Percentiles rank a stretch among this genome's conserved stretches.
Evolutionary conservation across 306 rosid species (phyloP).

Genomic region (Betula pendula): DNA sequence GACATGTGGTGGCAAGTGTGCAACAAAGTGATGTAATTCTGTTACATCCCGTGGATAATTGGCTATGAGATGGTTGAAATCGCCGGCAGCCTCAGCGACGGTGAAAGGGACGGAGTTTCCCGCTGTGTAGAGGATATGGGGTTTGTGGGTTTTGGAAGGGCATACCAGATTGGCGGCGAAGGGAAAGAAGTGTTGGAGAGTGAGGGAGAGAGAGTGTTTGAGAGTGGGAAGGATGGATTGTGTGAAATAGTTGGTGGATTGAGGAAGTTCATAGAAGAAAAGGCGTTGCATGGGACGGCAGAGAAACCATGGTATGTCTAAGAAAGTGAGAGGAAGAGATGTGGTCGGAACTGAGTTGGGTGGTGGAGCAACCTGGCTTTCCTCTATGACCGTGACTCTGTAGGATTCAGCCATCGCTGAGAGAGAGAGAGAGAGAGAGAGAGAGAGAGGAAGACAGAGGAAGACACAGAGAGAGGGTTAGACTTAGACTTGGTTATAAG

Average conservation of each 20-base stretch:
- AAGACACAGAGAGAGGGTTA: no score
- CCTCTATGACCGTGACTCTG: slow-evolving; percentile 16
- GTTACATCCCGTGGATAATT: slow-evolving; percentile 16
- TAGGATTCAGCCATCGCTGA: background rate
- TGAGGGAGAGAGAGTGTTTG: slow-evolving; percentile 41
- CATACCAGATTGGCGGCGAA: slow-evolving; percentile 23
- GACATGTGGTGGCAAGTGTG: background rate
- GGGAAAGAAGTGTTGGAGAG: slow-evolving; percentile 48
- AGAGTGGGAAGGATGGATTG: slow-evolving; percentile 36
- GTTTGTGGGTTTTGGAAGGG: slow-evolving; percentile 24
- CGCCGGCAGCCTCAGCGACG: slow-evolving; percentile 4
- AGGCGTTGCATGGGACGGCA: slow-evolving; percentile 27
- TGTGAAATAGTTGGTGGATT: slow-evolving; percentile 26
- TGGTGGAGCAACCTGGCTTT: slow-evolving; percentile 32
- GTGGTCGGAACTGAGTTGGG: slow-evolving; percentile 22
- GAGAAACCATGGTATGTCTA: slow-evolving; percentile 37
- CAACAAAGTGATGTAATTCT: slow-evolving; percentile 26
- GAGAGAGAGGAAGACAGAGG: no score
- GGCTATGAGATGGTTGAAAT: slow-evolving; percentile 19
- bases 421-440: no score
- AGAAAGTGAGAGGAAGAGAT: slow-evolving; percentile 38
- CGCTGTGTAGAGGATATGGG: slow-evolving; percentile 13
- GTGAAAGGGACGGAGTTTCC: slow-evolving; percentile 23
- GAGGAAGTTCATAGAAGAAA: slow-evolving; percentile 36
- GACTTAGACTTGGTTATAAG: no score